Percentiles rank a stretch among this genome's conserved stretches.
Evolutionary conservation across 192 early-diverging fungal genomes (phyloP).

Genomic region (Podila horticola): DNA sequence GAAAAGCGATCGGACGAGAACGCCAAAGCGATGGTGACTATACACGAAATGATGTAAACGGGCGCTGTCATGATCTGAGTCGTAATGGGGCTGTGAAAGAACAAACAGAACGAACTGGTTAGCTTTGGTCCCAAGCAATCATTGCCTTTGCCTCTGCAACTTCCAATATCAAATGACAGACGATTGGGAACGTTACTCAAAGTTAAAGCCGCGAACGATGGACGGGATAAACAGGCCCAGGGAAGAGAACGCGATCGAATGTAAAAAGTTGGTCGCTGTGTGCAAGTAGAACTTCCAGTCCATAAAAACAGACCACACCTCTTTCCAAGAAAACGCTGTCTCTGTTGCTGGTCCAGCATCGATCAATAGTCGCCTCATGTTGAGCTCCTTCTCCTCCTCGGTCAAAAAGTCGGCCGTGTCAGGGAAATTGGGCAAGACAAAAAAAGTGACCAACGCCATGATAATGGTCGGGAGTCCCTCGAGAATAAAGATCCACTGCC

Average conservation of each 20-base stretch:
- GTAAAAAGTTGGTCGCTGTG: slow-evolving; percentile 63
- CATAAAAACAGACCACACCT: slow-evolving; percentile 43
- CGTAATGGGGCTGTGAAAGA: neutral
- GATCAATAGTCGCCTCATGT: slow-evolving; percentile 31
- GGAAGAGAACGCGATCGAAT: slow-evolving; percentile 64
- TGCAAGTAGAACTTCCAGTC: slow-evolving; percentile 56
- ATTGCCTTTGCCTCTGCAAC: too few species aligned
- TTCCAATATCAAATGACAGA: too few species aligned
- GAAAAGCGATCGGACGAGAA: slow-evolving; percentile 1
- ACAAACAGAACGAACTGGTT: too few species aligned
- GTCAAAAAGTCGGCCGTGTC: slow-evolving; percentile 52
- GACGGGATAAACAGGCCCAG: slow-evolving; percentile 72
- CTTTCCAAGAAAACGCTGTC: slow-evolving; percentile 47
- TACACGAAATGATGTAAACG: neutral
- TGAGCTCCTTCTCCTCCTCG: slow-evolving; percentile 39
- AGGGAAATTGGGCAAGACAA: slow-evolving; percentile 55
- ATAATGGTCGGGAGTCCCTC: slow-evolving; percentile 59
- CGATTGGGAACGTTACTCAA: neutral
- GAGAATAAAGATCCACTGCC: slow-evolving; percentile 69
- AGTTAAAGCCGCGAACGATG: slow-evolving; percentile 57
- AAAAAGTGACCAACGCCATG: slow-evolving; percentile 25
- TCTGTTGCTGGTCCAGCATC: slow-evolving; percentile 54
- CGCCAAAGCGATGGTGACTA: neutral
- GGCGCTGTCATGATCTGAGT: slow-evolving; percentile 16
- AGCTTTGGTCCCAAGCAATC: too few species aligned